Percentiles rank a stretch among this genome's conserved stretches.
These are phyloP conservation scores for Thielaviopsis euricoi DNA, from an alignment of 2,329 filamentous ascomycete genomes.

Conservation along the genomic window DNA sequence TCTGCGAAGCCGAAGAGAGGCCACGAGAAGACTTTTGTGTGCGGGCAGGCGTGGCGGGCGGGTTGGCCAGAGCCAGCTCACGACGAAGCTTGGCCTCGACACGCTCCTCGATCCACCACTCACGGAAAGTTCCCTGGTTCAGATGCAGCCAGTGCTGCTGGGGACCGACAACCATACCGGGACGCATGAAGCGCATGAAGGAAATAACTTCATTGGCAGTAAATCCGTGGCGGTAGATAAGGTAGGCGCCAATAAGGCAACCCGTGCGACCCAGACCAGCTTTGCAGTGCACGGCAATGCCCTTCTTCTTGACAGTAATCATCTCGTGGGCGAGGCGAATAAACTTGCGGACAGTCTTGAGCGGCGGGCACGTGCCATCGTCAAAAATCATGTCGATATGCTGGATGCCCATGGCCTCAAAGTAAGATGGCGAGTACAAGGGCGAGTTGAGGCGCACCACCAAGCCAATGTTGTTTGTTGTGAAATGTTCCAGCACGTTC, in stretches of 20 bases:
- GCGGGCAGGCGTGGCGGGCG: slow-evolving; percentile 43
- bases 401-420: slow-evolving; percentile 84
- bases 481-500: slow-evolving; percentile 84
- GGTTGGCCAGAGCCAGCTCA: slow-evolving; percentile 35
- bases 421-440: slow-evolving; percentile 92
- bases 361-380: slow-evolving; percentile 84
- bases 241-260: slow-evolving; percentile 89
- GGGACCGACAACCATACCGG: slow-evolving; percentile 95
- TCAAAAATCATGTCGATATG: slow-evolving; percentile 99
- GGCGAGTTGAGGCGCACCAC: slow-evolving; percentile 92
- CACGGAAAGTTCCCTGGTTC: slow-evolving; percentile 91
- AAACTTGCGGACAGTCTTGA: slow-evolving; percentile 83
- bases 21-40: slow-evolving; percentile 43
- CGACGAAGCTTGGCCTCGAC: slow-evolving; percentile 50
- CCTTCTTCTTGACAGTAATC: slow-evolving; percentile 79
- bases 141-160: slow-evolving; percentile 98
- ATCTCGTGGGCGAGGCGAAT: slow-evolving; percentile 89
- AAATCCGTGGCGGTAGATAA: slow-evolving; percentile 95
- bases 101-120: slow-evolving; percentile 93
- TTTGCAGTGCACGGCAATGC: slow-evolving; percentile 96
- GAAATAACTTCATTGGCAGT: slow-evolving; percentile 95
- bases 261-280: slow-evolving; percentile 89
- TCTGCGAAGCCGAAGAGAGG: slow-evolving; percentile 57
- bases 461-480: slow-evolving; percentile 72
- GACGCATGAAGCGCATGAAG: slow-evolving; percentile 98